Base-by-base conservation (phyloP, 78 protist genomes). In the Cyanophora paradoxa region DNA sequence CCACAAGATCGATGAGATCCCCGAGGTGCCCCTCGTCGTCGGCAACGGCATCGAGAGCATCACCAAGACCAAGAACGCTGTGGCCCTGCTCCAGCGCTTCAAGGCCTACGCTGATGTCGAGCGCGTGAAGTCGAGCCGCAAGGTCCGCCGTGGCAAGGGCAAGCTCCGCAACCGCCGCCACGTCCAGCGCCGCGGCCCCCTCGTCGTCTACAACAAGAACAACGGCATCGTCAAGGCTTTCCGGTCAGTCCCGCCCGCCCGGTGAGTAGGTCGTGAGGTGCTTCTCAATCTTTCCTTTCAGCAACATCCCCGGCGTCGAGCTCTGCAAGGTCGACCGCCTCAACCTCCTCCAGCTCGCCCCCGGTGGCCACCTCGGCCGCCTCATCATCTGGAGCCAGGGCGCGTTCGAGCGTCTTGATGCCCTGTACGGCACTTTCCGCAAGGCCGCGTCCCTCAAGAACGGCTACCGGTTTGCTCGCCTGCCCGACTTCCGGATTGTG, bases 321-420 rank as follows among this genome's bases (percentile, higher is more conserved):
- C 41, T 83, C 56, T 58, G 80, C 86, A 20, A 24, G 71, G 99
- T 98, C 39, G 50, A 61, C 63, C 54, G 92, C 66, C 86, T 98
- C 57, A 98, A 95, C 92, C 90, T 98, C 56, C 92, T 97, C 56
- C 90, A 96, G 85, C 95, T 98, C 68, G 99, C 99, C 69, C 99
- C 99, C 36, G 99, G 99, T 80, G 99, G 99, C 37, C 99, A 96
- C 88, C 58, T 98, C 33, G 99, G 99, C 79, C 94, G 99, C 75
- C 93, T 97, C 86, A 44, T 93, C 93, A 87, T 98, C 90, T 98
- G 99, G 99, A 88, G 99, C 56, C 72, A 93, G 84, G 72, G 78
- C 52, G 99, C 99, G 57, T 95, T 97, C 91, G 78, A 82, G 82
- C 50, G 71, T 74, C 89, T 98, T 44, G 94, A 94, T 84, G 1